Conservation (phyloP, 371 early-diverging fungal genomes). For the Actinomortierella wolfii region DNA sequence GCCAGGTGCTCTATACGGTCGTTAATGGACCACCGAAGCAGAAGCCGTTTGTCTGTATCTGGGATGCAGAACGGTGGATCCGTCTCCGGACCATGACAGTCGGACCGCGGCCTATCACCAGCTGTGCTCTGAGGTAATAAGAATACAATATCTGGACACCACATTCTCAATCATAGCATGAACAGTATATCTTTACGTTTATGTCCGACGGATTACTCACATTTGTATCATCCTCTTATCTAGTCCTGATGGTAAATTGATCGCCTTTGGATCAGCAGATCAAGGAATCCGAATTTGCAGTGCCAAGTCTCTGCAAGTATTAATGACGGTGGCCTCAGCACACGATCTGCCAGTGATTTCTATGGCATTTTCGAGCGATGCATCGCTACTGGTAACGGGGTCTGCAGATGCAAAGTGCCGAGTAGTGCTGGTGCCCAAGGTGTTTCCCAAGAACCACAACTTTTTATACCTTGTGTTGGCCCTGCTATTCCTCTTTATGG, state of each 20-base stretch:
- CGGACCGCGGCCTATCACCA: conserved; percentile 35
- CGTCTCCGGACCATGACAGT: conserved; percentile 35
- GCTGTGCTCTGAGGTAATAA: conserved; percentile 34
- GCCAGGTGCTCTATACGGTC: conserved; percentile 43
- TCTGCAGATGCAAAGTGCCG: conserved; percentile 72
- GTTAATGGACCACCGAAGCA: conserved; percentile 55
- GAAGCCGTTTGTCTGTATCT: conserved; percentile 44
- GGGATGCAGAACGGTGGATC: conserved; percentile 35
- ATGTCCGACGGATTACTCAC: no score
- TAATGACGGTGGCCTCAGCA: conserved; percentile 58
- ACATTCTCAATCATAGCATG: conserved; percentile 41
- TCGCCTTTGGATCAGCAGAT: conserved; percentile 66
- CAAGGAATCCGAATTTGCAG: conserved; percentile 58
- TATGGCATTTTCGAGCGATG: conserved; percentile 64
- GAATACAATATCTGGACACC: conserved; percentile 44
- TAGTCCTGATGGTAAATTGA: conserved; percentile 60
- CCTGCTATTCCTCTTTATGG: conserved; percentile 39
- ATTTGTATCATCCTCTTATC: no score
- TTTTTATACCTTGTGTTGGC: conserved; percentile 40
- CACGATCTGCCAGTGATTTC: conserved; percentile 71
- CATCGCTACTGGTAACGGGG: conserved; percentile 61
- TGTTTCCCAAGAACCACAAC: conserved; percentile 50
- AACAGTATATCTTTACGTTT: no score
- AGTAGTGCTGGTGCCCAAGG: conserved; percentile 58
- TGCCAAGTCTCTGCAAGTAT: conserved; percentile 54